Percentiles rank a stretch among this genome's conserved stretches.
These are phyloP conservation scores for Pascua sp. DNA, from an alignment of 1,284 basidiomycete genomes.

Conservation along the genomic window DNA sequence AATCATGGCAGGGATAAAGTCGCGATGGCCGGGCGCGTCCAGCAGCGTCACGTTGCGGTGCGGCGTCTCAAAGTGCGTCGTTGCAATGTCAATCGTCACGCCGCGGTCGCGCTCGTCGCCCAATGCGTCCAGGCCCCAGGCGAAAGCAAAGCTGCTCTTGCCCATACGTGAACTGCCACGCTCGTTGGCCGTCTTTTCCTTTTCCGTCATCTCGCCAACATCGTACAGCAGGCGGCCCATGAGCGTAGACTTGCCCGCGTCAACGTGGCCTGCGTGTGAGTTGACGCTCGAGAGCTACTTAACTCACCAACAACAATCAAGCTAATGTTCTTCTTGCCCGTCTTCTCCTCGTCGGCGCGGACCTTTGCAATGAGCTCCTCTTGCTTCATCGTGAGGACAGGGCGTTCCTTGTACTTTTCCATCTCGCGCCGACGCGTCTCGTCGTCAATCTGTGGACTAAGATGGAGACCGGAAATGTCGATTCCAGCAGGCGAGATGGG, in stretches of 20 bases:
- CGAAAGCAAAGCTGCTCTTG: conserved; percentile 94
- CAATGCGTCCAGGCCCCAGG: conserved; percentile 94
- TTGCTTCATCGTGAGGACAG: conserved; percentile 67
- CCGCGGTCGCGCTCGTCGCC: conserved; percentile 90
- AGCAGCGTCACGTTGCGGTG: conserved; percentile 82
- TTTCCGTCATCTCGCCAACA: conserved; percentile 80
- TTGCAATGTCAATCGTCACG: conserved; percentile 95
- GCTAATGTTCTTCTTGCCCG: conserved; percentile 69
- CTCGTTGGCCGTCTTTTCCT: conserved; percentile 78
- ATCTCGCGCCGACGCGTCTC: conserved; percentile 51
- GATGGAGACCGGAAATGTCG: conserved; percentile 71
- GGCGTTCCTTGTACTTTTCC: conserved; percentile 54
- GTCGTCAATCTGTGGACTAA: conserved; percentile 53
- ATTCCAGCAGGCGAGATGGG: conserved; percentile 19
- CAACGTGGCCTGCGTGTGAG: conserved; percentile 74
- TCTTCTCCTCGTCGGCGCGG: conserved; percentile 57
- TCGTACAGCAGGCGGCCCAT: conserved; percentile 95
- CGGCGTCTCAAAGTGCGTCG: conserved; percentile 73
- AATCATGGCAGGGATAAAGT: conserved; percentile 99
- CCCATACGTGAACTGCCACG: conserved; percentile 85
- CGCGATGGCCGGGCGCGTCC: conserved; percentile 94
- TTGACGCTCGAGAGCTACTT: neutral
- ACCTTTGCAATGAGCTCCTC: conserved; percentile 86
- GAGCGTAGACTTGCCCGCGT: conserved; percentile 96
- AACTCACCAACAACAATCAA: conserved; percentile 86